Percentiles rank a stretch among this genome's conserved stretches.
Evolutionary conservation across 2,329 filamentous ascomycete species (phyloP).

Genomic region (Botrytis squamosa): DNA sequence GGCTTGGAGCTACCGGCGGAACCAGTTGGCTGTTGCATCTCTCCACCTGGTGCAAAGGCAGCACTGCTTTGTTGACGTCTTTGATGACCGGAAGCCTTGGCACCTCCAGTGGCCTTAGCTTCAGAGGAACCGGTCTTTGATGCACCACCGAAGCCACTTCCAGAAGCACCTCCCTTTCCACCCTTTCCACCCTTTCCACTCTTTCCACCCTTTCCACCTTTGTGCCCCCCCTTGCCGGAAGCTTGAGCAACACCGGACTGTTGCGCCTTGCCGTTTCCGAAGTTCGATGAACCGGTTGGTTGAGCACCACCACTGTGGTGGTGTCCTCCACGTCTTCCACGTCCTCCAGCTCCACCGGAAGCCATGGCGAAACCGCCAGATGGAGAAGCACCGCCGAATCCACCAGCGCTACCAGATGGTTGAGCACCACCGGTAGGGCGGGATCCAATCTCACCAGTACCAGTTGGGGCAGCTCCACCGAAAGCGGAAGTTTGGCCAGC

Average conservation of each 20-base stretch:
- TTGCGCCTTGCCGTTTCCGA: not conserved
- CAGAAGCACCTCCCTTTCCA: not conserved
- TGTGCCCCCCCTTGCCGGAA: not conserved
- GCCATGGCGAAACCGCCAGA: not conserved
- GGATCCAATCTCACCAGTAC: not conserved
- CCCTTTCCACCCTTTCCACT: not conserved
- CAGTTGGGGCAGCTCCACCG: conserved; percentile 7
- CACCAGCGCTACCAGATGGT: not conserved
- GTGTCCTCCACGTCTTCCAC: not conserved
- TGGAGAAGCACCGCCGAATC: not conserved
- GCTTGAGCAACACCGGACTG: not conserved
- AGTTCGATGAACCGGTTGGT: not conserved
- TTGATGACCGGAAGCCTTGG: conserved; percentile 5
- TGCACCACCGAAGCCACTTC: not conserved
- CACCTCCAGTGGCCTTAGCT: not conserved
- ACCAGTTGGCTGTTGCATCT: not conserved
- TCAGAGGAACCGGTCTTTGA: not conserved
- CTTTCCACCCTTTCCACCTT: not conserved
- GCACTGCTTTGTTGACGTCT: conserved; percentile 11
- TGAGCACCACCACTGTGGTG: not conserved
- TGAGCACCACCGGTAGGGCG: not conserved
- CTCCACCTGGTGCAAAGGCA: not conserved
- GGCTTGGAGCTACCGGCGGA: not conserved
- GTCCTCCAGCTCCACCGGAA: not conserved
- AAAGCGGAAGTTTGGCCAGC: not conserved